Base-by-base conservation (phyloP, 805 yeast genomes). In the Lipomyces japonicus region DNA sequence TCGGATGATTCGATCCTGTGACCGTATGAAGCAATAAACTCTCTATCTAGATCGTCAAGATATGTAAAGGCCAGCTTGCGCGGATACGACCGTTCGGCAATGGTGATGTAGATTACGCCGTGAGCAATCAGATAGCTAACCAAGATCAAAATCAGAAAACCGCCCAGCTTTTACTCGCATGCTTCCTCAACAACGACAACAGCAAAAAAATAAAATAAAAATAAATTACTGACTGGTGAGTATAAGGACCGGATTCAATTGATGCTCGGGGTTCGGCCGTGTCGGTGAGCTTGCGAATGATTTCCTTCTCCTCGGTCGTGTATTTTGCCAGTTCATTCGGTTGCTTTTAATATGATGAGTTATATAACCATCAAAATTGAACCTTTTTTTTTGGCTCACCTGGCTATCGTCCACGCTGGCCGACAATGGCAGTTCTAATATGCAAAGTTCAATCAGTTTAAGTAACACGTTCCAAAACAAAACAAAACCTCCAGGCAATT, bases 61-160 rank as follows among this genome's bases (percentile, higher is more conserved):
- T 88, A 91, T 37, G 95, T 82, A 61, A 90, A 90, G 12, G 95
- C 95, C 52, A 91, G 74, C 61, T 87, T 88, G 58, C 95, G 76
- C 1, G 97, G 96, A 63, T 88, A 93, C 22, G 84, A 75, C 55
- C 74, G 73, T 42, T 86, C 93, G 53, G 89, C 79, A 40, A 93
- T 83, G 55, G 84, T 82, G 60, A 91, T 71, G 67, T 88, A 91
- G 35, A 86, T 76, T 44, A 91, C 79, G n/a, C 75, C 73, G 58
- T 81, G 74, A 30, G 70, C 65, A 44, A 84, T 76, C 39, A 86
- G 68, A 65, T 91, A 91, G 67, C 66, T 63, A 35, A 16, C n/a
- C n/a, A n/a, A n/a, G 3, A 43, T 24, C 22, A 55, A 5, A n/a
- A 31, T 21, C 21, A 38, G 32, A 19, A n/a, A 32, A 14, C 16